Conservation (phyloP, 1,139 yeast species). For the Blastobotrys persicus region DNA sequence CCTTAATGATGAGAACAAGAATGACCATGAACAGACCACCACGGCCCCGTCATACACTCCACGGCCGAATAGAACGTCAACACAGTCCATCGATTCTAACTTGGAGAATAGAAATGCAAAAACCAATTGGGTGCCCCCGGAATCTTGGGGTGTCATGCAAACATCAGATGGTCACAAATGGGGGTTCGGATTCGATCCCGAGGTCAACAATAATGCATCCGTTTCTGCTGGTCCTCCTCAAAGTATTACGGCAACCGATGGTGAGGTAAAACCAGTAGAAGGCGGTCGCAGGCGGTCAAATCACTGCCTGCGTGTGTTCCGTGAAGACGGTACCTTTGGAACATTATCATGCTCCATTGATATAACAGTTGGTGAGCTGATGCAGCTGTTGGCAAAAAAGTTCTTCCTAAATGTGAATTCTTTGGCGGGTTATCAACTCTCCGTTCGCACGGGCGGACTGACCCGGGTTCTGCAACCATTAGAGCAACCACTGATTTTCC, state of each 20-base stretch:
- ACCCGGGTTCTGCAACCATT: conserved; percentile 69
- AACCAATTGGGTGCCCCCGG: conserved; percentile 11
- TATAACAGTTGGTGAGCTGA: conserved; percentile 72
- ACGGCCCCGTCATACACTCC: conserved; percentile 9
- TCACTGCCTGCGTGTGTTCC: conserved; percentile 65
- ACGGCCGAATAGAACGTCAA: conserved; percentile 16
- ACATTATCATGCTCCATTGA: conserved; percentile 73
- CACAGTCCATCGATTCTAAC: conserved; percentile 16
- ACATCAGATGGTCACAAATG: conserved; percentile 3
- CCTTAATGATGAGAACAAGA: conserved; percentile 8
- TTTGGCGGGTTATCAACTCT: conserved; percentile 69
- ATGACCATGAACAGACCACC: neutral
- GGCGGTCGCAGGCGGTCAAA: conserved; percentile 16
- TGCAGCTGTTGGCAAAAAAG: conserved; percentile 67
- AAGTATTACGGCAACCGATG: conserved; percentile 11
- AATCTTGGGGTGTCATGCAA: conserved; percentile 10
- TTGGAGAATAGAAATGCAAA: conserved; percentile 6
- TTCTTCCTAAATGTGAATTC: conserved; percentile 54
- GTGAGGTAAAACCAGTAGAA: conserved; percentile 19
- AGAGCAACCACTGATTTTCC: conserved; percentile 77
- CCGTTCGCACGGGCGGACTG: conserved; percentile 76
- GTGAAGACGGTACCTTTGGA: conserved; percentile 78
- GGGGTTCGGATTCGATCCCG: neutral
- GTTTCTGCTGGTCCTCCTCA: conserved; percentile 14
- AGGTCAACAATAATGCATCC: neutral